Evolutionary conservation across 2,329 filamentous ascomycete species (phyloP), one percentile per base, ranked within the genome.

Genomic region (Neonectria hederae): DNA sequence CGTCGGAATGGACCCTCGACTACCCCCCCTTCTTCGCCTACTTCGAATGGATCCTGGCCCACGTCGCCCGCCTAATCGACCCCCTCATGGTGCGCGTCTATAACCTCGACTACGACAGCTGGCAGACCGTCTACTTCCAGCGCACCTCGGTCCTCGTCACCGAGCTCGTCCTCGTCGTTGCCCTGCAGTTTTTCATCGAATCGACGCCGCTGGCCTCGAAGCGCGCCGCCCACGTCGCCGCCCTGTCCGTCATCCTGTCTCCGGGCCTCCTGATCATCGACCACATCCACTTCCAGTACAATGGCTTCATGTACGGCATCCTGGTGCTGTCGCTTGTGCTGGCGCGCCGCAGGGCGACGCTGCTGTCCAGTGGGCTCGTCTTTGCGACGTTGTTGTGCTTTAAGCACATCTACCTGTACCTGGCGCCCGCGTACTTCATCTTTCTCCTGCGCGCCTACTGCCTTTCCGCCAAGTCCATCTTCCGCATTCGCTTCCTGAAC

Each of bases 251-350:
- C 63, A 83, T 98, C 4, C 87, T 98, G 13, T 98, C 94, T 0
- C 96, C 96, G 0, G 96, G 95, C 2, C 87, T 99, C 38, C 84
- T 99, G 65, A 97, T 99, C 76, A 98, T 99, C 78, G 96, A 99
- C 76, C 96, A 99, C 78, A 95, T 97, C 69, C 94, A 97, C 79
- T 99, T 99, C 79, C 96, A 99, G 83, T 99, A 99, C 83, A 99
- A 99, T 82, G 95, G 96, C 43, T 94, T 94, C 80, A 89, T 99
- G 80, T 99, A 98, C 77, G 96, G 96, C 40, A 83, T 98, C 46
- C 83, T 99, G 54, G 87, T 98, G 40, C 84, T 95, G 58, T 98
- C 96, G 2, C 85, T 99, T 52, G 91, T 97, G 2, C 82, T 97
- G 63, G 93, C 94, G 7, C 89, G 93, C 54, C 88, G 90, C 72